Evolutionary conservation across 352 stramenopile genomes (phyloP), one percentile per base, ranked within the genome.

Genomic region (Phytophthora pistaciae): DNA sequence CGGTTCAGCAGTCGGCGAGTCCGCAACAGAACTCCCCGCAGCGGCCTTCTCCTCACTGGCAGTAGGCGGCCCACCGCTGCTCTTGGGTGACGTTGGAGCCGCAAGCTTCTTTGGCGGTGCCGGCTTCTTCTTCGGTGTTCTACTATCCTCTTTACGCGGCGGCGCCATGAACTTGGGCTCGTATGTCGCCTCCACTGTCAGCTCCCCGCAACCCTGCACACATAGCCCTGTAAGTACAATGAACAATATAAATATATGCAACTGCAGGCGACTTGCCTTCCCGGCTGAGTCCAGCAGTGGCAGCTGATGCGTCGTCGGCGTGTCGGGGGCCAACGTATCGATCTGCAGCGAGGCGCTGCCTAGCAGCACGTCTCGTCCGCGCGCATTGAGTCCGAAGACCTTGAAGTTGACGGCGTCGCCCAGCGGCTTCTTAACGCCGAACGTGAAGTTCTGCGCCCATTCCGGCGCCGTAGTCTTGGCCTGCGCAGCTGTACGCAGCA

Each of bases 371-470:
- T 85, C 82, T 20, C 78, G 63, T 4, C 71, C 77, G 13, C 73
- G 64, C 29, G 77, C 68, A 52, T 79, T 87, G 42, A 85, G 67
- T 33, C 74, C 78, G n/a, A 83, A 87, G 29, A 93, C 72, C 53
- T 82, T 81, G 68, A 93, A 88, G 25, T 18, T 33, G 1, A 90
- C 72, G 18, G 21, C 49, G 38, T 84, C 76, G 33, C 79, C 84
- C 29, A 91, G 74, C 46, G 79, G 66, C 56, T 85, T 81, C 58
- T 79, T 78, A 38, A 85, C 75, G 31, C 84, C 81, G 36, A 94
- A 91, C 13, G 71, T 81, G 58, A 89, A 80, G 46, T 82, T 77
- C 48, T 91, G 73, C 20, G 77, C 61, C 86, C 84, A 94, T 50
- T 74, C 55, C 0, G 86, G 86, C 56, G 64, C 65, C 56, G 68